Conservation (phyloP, 176 grass and related monocot genomes). For the Rhynchospora pubera region DNA sequence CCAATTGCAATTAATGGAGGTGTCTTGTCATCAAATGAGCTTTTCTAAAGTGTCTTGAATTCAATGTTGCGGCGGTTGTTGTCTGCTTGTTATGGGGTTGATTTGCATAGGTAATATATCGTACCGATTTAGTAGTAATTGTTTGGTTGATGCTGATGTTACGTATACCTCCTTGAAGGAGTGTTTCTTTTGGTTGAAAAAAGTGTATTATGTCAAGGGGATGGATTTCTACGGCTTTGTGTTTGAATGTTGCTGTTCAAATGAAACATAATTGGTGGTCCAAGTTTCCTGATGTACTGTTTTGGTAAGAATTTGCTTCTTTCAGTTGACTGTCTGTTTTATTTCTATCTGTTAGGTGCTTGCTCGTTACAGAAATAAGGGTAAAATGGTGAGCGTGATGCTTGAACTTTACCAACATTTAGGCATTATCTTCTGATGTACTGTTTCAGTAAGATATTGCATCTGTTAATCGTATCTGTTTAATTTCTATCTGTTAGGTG, state of each 20-base stretch:
- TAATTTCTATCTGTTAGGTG: neutral
- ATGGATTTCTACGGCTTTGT: neutral
- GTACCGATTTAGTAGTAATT: neutral
- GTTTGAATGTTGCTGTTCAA: neutral
- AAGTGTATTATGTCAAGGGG: neutral
- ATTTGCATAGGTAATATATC: neutral
- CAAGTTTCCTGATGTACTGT: neutral
- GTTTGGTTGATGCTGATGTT: neutral
- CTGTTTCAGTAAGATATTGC: too few species aligned
- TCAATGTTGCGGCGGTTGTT: neutral
- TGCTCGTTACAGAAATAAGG: neutral
- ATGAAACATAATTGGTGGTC: neutral
- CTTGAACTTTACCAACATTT: too few species aligned
- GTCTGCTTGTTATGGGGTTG: neutral
- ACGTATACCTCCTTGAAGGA: neutral
- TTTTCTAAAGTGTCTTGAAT: conserved; percentile 1
- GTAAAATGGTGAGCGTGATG: neutral
- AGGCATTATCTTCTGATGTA: neutral
- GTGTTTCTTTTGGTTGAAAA: neutral
- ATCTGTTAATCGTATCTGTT: too few species aligned
- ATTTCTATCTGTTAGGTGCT: neutral
- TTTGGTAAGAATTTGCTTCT: neutral
- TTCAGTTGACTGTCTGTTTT: neutral
- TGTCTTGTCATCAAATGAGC: neutral
- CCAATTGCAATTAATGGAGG: neutral